Base-by-base conservation (phyloP, 2,329 filamentous ascomycete genomes). In the Claviceps sp. region DNA sequence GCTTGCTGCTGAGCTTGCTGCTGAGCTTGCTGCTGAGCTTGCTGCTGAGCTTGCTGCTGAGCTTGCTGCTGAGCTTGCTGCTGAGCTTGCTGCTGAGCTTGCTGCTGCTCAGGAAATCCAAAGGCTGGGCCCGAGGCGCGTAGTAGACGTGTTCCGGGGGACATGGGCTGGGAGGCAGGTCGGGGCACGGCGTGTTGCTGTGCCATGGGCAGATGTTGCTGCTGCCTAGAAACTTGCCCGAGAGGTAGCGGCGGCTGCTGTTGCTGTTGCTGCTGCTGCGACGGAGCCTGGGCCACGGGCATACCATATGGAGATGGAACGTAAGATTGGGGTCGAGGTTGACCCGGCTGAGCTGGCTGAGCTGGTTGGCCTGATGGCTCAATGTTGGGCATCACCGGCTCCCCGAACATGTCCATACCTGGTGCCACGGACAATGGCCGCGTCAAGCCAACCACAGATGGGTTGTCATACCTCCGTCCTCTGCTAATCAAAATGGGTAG, bases 391-490 rank as follows among this genome's bases (percentile, higher is more conserved):
- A 67, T 63, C 7, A 67, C 57, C n/a, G 67, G 60, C 49, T 81
- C 78, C 48, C 70, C 68, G 30, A 69, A 64, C 41, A 68, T 60
- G 18, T 79, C 75, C 50, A 63, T 55, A 30, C 67, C 68, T 38
- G 69, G 68, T 43, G 74, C 72, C 53, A 75, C 72, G 24, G 72
- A 74, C 55, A 78, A 63, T n/a, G 76, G 71, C 26, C 65, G 62
- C 20, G 66, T 62, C 11, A 62, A 53, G 24, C 51, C 56, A 48
- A 60, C 54, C 22, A 69, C 61, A 54, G 53, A 52, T 41, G 70
- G 69, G 65, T 61, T 52, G 63, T 72, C 59, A 63, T 70, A 66
- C 77, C 79, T 62, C 73, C 78, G 75, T 47, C 73, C 72, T 22
- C 75, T 72, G 37, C 67, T 64, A 48, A 66, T 62, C 30, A 73